A percentile compares a stretch with the other conserved stretches of the same genome.
phyloP scores from a whole-genome alignment of 768 basidiomycete species.

The Psilocybe subaeruginosa region DNA sequence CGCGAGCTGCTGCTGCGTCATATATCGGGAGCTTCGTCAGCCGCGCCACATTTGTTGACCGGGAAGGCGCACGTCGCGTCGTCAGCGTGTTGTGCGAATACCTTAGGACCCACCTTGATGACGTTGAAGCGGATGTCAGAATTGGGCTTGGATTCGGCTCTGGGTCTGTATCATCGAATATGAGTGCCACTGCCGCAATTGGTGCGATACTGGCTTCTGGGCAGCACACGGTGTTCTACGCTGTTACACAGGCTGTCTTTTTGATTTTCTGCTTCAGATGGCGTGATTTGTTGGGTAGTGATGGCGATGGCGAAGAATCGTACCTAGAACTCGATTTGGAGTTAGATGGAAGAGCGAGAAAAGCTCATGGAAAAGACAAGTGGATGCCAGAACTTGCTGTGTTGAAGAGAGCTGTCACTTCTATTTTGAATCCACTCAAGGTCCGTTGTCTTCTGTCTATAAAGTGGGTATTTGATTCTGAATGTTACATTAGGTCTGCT shows the following conservation, averaged over 20 bases:
- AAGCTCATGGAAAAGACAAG: slow-evolving; percentile 43
- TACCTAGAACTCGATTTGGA: slow-evolving; percentile 13
- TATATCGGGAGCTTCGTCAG: slow-evolving; percentile 94
- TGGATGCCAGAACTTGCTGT: slow-evolving; percentile 87
- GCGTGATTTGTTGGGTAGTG: slow-evolving; percentile 75
- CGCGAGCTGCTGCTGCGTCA: slow-evolving; percentile 89
- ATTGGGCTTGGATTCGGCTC: slow-evolving; percentile 32
- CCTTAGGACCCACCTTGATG: slow-evolving; percentile 75
- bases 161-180: slow-evolving; percentile 3
- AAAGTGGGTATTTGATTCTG: neutral
- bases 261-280: slow-evolving; percentile 98
- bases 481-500: slow-evolving; percentile 67
- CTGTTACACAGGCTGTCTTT: slow-evolving; percentile 89
- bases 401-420: slow-evolving; percentile 78
- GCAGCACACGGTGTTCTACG: slow-evolving; percentile 85
- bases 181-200: slow-evolving; percentile 17
- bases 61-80: slow-evolving; percentile 71
- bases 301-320: slow-evolving; percentile 46
- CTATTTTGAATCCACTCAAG: slow-evolving; percentile 88
- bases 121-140: slow-evolving; percentile 55
- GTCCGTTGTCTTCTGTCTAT: slow-evolving; percentile 37
- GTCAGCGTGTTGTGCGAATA: slow-evolving; percentile 87
- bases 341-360: slow-evolving; percentile 1
- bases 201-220: slow-evolving; percentile 28
- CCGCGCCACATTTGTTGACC: slow-evolving; percentile 84